Percentiles rank a stretch among this genome's conserved stretches.
These are phyloP conservation scores for Claviceps citrina DNA, from an alignment of 2,329 filamentous ascomycete species.

Conservation along the genomic window DNA sequence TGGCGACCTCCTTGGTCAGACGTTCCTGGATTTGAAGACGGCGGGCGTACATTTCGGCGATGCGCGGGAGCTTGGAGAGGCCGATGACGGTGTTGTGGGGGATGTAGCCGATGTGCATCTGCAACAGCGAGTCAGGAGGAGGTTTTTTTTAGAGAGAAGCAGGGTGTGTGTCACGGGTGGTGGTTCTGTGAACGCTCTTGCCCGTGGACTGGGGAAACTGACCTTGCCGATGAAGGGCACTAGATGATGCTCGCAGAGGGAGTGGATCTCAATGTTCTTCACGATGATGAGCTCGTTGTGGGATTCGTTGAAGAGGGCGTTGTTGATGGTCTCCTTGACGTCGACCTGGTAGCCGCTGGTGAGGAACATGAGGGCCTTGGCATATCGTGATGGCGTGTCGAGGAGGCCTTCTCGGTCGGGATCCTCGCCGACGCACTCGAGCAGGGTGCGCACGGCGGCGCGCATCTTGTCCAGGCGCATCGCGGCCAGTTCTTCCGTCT, in stretches of 20 bases:
- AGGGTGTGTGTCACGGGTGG: too few relatives aligned
- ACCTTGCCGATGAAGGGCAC: constrained; percentile 94
- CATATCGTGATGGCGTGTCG: constrained; percentile 68
- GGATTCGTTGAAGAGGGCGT: constrained; percentile 87
- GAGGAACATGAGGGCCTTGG: constrained; percentile 88
- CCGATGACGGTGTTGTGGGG: constrained; percentile 82
- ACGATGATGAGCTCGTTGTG: constrained; percentile 97
- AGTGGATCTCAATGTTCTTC: constrained; percentile 92
- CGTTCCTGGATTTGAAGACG: constrained; percentile 92
- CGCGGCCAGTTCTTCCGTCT: constrained; percentile 28
- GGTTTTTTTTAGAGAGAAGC: too few relatives aligned
- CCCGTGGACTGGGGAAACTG: too few relatives aligned
- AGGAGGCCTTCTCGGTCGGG: constrained; percentile 49
- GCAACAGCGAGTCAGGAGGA: neutral
- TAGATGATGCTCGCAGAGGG: constrained; percentile 90
- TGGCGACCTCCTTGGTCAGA: constrained; percentile 86
- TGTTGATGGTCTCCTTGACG: constrained; percentile 77
- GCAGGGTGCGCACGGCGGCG: constrained; percentile 47
- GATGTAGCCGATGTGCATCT: constrained; percentile 99
- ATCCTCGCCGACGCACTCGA: constrained; percentile 56
- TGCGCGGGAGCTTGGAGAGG: constrained; percentile 85
- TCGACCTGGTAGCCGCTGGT: constrained; percentile 97
- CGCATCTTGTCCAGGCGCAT: constrained; percentile 41
- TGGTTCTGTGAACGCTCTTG: too few relatives aligned
- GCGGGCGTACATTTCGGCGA: constrained; percentile 92